Base-by-base conservation (phyloP, 495 filamentous ascomycete genomes). In the Viridothelium virens region DNA sequence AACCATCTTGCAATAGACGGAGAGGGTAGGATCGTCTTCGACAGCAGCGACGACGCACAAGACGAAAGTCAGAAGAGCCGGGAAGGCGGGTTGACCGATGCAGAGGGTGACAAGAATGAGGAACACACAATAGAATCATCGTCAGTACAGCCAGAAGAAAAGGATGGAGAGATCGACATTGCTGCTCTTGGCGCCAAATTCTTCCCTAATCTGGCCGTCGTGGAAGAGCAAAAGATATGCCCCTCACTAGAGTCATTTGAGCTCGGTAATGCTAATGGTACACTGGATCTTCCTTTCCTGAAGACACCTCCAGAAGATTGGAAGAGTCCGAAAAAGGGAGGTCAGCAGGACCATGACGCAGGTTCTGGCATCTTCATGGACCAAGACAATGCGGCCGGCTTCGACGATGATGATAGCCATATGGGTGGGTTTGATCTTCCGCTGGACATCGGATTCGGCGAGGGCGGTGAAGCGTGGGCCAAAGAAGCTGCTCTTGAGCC, bases 1-100 rank as follows among this genome's bases (percentile, higher is more conserved):
- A 99, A 99, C 74, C 92, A 97, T 76, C 82, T 99, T 16, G 86
- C 91, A 63, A 97, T 99, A 67, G 94, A 99, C 77, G 82, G 85
- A 5, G 82, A 90, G 68, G 94, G 94, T 37, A 83, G 92, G 48
- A 99, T 99, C 68, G 92, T 97, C 33, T 99, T 99, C 70, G 94
- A 97, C 73, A 96, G 92, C 78, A 96, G 91, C 66, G 94, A 99
- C 74, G 95, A 99, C 71, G 82, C 86, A 62, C 84, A 85, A 56
- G 89, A 94, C 70, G 79, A 75, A 4, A 77, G 70, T 14, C 79
- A 82, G 5, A 66, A 74, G 11, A 39, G 10, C 33, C 47, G 61
- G 31, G 71, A 69, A 41, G 74, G 73, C 33, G 68, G 56, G 70
- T 72, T 68, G 37, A 68, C 68, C 1, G 70, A 72, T 18, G 63